phyloP scores from a whole-genome alignment of 2,329 filamentous ascomycete species.

The Aureobasidium sp. region DNA sequence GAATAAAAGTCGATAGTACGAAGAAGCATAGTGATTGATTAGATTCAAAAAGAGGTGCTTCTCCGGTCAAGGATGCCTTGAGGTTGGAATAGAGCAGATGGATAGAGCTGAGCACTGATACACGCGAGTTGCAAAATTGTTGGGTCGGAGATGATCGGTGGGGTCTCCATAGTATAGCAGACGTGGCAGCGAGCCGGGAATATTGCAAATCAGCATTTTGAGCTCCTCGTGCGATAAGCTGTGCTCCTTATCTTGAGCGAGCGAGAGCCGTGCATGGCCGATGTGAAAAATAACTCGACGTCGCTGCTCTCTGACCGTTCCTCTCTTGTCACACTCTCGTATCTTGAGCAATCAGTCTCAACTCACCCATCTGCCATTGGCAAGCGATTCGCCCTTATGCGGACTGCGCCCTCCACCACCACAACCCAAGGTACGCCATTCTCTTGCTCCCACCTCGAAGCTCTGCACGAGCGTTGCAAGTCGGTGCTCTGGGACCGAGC shows the following conservation, averaged over 20 bases:
- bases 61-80: neutral
- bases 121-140: neutral
- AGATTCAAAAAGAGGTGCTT: too few species aligned
- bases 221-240: constrained; percentile 3
- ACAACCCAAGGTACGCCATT: constrained; percentile 42
- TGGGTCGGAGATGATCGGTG: neutral
- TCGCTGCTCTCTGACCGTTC: constrained; percentile 5
- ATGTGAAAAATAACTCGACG: constrained; percentile 10
- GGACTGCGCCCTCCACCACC: constrained; percentile 42
- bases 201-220: constrained; percentile 5
- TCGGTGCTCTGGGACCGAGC: neutral
- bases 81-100: neutral
- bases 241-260: constrained; percentile 2
- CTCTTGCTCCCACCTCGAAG: neutral
- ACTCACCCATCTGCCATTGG: constrained; percentile 14
- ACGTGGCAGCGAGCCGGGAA: neutral
- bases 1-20: neutral
- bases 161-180: neutral
- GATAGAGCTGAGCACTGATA: constrained; percentile 1
- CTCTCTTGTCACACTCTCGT: constrained; percentile 23
- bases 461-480: constrained; percentile 6
- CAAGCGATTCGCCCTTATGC: constrained; percentile 28
- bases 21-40: neutral
- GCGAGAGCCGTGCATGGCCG: constrained; percentile 9
- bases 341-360: constrained; percentile 12